Percentiles rank a stretch among this genome's conserved stretches.
phyloP scores from a whole-genome alignment of 2,329 filamentous ascomycete species.

The Teratosphaeria viscida region DNA sequence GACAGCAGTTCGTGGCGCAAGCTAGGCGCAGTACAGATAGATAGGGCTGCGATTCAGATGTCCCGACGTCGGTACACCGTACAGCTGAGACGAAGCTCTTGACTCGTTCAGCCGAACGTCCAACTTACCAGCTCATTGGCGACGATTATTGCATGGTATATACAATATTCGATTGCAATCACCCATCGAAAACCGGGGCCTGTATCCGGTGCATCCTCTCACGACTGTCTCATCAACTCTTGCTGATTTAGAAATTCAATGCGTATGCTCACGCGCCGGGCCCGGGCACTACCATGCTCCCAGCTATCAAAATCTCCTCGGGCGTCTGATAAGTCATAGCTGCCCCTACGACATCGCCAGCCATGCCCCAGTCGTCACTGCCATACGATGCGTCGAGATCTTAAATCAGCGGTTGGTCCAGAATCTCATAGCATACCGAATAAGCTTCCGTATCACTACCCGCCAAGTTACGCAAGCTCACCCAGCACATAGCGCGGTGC shows the following conservation, averaged over 20 bases:
- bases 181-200: no score
- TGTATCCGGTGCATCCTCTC: no score
- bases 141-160: background rate
- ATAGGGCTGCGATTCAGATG: background rate
- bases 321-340: background rate
- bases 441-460: background rate
- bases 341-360: background rate
- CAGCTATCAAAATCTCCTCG: background rate
- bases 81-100: background rate
- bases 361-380: background rate
- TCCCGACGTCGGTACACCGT: background rate
- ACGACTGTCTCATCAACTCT: background rate
- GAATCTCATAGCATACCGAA: background rate
- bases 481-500: background rate
- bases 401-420: background rate
- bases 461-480: background rate
- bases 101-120: background rate
- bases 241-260: background rate
- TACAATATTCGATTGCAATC: background rate
- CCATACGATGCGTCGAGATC: background rate
- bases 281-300: background rate
- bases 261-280: background rate
- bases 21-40: background rate
- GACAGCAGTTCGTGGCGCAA: background rate
- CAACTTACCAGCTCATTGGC: background rate